These are phyloP conservation scores for Chlorella variabilis DNA, from an alignment of 163 green algal species.

Conservation along the genomic window DNA sequence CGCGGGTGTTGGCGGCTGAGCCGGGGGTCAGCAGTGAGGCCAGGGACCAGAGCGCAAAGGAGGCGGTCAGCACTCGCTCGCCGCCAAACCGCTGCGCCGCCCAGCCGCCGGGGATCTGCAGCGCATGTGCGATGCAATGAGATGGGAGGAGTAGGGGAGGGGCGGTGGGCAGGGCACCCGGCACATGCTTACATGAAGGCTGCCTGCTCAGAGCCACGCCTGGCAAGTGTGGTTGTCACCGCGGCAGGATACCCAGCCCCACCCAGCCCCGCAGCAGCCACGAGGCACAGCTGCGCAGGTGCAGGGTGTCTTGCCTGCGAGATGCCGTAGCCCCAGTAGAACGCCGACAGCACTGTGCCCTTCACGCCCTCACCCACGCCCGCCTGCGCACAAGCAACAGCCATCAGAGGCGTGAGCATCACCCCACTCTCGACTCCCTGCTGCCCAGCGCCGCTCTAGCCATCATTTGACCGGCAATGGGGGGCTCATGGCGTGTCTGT, in stretches of 20 bases:
- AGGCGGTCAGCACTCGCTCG: conserved; percentile 78
- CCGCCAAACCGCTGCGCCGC: conserved; percentile 88
- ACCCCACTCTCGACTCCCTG: too few relatives aligned
- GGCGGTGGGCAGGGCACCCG: not conserved
- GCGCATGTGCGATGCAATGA: not conserved
- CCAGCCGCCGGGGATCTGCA: conserved; percentile 88
- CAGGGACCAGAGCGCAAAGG: conserved; percentile 87
- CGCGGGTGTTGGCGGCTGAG: conserved; percentile 44
- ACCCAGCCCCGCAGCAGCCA: too few relatives aligned
- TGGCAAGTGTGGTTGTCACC: too few relatives aligned
- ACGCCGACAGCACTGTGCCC: conserved; percentile 91
- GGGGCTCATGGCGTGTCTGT: too few relatives aligned
- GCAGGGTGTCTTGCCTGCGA: too few relatives aligned
- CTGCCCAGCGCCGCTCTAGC: too few relatives aligned
- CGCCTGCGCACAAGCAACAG: conserved; percentile 33
- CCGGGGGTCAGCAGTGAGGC: conserved; percentile 83
- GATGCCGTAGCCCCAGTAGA: conserved; percentile 97
- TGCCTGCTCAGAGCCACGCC: too few relatives aligned
- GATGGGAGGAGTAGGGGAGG: not conserved
- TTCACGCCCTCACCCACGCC: conserved; percentile 81
- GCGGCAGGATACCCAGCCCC: too few relatives aligned
- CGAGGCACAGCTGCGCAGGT: too few relatives aligned
- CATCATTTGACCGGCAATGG: too few relatives aligned
- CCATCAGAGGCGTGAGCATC: not conserved
- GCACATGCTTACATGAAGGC: not conserved